Conservation (phyloP, 257 asterid genomes). For the Penstemon newberryi region DNA sequence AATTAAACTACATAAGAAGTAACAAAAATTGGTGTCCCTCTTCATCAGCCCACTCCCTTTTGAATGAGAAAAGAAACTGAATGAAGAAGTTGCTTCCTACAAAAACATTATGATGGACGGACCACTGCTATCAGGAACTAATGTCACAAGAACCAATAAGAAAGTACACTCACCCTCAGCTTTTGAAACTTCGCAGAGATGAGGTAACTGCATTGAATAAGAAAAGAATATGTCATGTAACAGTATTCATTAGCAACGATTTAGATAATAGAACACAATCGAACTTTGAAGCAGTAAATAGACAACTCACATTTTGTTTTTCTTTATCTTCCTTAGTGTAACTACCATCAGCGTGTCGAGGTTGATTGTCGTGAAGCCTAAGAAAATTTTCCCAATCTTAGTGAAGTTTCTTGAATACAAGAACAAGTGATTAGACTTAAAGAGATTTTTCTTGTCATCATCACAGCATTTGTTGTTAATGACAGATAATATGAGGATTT, state of each 20-base stretch:
- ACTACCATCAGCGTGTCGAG: slow-evolving; percentile 44
- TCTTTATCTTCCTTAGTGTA: slow-evolving; percentile 38
- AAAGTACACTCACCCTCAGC: slow-evolving; percentile 59
- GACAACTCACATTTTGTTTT: slow-evolving; percentile 48
- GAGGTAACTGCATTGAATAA: slow-evolving; percentile 49
- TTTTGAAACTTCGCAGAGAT: slow-evolving; percentile 47
- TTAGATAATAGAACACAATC: slow-evolving; percentile 17
- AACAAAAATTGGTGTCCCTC: slow-evolving; percentile 12
- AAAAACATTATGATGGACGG: not conserved
- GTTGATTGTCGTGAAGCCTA: slow-evolving; percentile 56
- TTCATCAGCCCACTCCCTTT: slow-evolving; percentile 18
- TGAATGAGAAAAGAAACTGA: slow-evolving; percentile 18
- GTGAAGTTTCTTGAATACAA: slow-evolving; percentile 17
- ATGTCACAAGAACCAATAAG: slow-evolving; percentile 29
- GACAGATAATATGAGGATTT: not conserved
- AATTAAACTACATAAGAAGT: not conserved
- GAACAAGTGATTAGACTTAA: not conserved
- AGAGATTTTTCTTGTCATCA: slow-evolving; percentile 8
- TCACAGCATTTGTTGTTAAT: not conserved
- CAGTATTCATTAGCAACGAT: slow-evolving; percentile 18
- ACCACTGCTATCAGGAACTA: slow-evolving; percentile 16
- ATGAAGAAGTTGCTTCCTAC: slow-evolving; percentile 13
- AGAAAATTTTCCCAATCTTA: slow-evolving; percentile 22
- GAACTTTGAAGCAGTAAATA: slow-evolving; percentile 26
- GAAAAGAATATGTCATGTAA: slow-evolving; percentile 15